Conservation (phyloP, 108 stramenopile species). For the Skeletonema marinoi region DNA sequence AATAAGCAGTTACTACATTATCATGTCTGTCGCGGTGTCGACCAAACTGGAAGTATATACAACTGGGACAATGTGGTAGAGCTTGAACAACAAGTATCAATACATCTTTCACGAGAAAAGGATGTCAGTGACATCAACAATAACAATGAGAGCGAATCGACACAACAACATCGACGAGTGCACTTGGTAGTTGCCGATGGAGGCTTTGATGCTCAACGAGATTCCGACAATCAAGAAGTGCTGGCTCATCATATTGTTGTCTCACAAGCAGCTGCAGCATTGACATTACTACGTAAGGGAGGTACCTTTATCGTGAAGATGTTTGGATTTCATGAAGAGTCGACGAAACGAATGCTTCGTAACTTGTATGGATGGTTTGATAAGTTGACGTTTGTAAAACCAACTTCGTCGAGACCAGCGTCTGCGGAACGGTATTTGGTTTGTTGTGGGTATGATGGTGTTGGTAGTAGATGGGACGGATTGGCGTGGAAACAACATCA, state of each 20-base stretch:
- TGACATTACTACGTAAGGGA: conserved; percentile 57
- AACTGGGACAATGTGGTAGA: conserved; percentile 77
- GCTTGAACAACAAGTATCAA: conserved; percentile 38
- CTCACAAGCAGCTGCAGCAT: conserved; percentile 77
- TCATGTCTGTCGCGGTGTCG: conserved; percentile 61
- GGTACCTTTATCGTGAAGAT: conserved; percentile 77
- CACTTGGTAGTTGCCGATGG: conserved; percentile 87
- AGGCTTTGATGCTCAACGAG: conserved; percentile 89
- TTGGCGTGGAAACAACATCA: conserved; percentile 59
- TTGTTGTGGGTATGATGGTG: conserved; percentile 60
- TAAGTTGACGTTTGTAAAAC: conserved; percentile 62
- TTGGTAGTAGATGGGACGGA: conserved; percentile 48
- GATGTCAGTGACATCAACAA: background rate
- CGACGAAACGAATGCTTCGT: conserved; percentile 47
- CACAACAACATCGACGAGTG: conserved; percentile 16
- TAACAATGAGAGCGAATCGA: background rate
- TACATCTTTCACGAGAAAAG: background rate
- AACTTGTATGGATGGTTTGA: conserved; percentile 45
- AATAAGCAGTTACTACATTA: conserved; percentile 31
- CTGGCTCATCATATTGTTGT: conserved; percentile 71
- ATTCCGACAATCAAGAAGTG: conserved; percentile 78
- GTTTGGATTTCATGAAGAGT: conserved; percentile 73
- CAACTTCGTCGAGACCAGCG: conserved; percentile 84
- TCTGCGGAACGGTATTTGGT: conserved; percentile 87
- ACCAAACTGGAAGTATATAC: conserved; percentile 86